Conservation (phyloP, 306 rosid genomes). For the Begonia loranthoides region DNA sequence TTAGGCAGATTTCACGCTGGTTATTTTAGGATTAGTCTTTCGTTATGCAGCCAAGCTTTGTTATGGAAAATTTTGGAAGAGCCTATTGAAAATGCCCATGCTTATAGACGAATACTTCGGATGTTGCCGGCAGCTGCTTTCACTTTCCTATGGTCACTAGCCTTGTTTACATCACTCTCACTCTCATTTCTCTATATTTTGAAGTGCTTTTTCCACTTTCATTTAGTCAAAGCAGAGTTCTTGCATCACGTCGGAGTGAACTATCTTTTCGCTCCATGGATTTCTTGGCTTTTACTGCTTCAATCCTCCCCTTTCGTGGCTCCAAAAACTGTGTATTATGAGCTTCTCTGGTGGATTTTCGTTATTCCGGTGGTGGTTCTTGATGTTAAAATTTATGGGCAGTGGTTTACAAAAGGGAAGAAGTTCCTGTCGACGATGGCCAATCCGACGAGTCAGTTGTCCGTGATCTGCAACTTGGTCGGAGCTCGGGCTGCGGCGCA, state of each 20-base stretch:
- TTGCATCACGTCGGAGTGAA: constrained; percentile 12
- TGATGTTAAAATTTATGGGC: constrained; percentile 12
- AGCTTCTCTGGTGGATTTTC: constrained; percentile 10
- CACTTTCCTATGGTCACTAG: constrained; percentile 9
- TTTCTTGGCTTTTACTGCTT: constrained; percentile 16
- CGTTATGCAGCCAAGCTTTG: constrained; percentile 10
- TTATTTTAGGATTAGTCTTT: constrained; percentile 10
- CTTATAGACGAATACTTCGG: background rate
- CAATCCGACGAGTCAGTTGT: constrained; percentile 16
- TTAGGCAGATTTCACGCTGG: constrained; percentile 8
- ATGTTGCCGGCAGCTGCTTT: background rate
- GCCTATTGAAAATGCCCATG: background rate
- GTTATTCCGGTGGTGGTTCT: constrained; percentile 8
- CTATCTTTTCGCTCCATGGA: constrained; percentile 9
- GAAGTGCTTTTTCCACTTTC: constrained; percentile 10
- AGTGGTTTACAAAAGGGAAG: constrained; percentile 14
- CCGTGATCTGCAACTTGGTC: constrained; percentile 11
- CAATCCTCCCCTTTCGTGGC: constrained; percentile 12
- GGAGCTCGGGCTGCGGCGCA: constrained; percentile 13
- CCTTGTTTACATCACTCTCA: background rate
- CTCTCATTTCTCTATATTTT: constrained; percentile 8
- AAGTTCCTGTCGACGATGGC: constrained; percentile 5
- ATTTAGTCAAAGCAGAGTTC: constrained; percentile 8
- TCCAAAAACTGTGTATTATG: background rate
- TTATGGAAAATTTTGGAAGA: constrained; percentile 1